A percentile compares a stretch with the other conserved stretches of the same genome.
Conservation (phyloP, 2,329 filamentous ascomycete species). For the Alternaria sp. region DNA sequence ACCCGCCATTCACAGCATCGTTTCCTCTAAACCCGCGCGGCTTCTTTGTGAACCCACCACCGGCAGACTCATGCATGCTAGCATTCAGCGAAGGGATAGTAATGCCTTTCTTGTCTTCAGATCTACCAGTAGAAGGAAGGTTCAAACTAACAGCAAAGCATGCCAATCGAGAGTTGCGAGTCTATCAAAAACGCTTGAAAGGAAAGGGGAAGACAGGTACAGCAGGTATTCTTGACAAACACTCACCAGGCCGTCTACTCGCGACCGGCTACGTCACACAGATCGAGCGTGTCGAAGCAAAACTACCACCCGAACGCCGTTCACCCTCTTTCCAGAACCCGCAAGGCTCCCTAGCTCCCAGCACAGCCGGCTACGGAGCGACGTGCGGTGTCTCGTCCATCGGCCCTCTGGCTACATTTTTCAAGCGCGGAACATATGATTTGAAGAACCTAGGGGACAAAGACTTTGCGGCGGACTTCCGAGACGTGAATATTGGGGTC, state of each 20-base stretch:
- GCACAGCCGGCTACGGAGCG: conserved; percentile 43
- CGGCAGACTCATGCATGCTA: conserved; percentile 57
- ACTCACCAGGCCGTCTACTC: conserved; percentile 53
- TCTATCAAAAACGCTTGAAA: conserved; percentile 56
- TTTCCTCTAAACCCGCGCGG: conserved; percentile 59
- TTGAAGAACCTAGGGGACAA: conserved; percentile 33
- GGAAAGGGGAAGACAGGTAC: conserved; percentile 23
- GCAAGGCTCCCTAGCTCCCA: conserved; percentile 50
- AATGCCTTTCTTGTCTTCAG: conserved; percentile 53
- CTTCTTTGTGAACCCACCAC: conserved; percentile 51
- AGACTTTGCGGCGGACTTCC: conserved; percentile 55
- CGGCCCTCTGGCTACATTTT: conserved; percentile 48
- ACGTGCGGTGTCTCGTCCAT: conserved; percentile 59
- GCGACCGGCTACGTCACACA: conserved; percentile 55
- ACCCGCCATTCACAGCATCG: conserved; percentile 53
- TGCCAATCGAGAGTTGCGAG: conserved; percentile 54
- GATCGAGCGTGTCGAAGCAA: conserved; percentile 51
- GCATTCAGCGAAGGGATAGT: conserved; percentile 59
- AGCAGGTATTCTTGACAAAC: conserved; percentile 40
- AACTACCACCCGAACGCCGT: conserved; percentile 43
- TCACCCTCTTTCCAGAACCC: conserved; percentile 37
- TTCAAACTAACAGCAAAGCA: conserved; percentile 52
- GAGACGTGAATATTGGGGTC: conserved; percentile 50
- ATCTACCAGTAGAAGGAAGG: conserved; percentile 48
- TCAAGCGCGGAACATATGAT: conserved; percentile 40